Base-by-base conservation (phyloP, 2,329 filamentous ascomycete genomes). In the Plectosphaerella plurivora region DNA sequence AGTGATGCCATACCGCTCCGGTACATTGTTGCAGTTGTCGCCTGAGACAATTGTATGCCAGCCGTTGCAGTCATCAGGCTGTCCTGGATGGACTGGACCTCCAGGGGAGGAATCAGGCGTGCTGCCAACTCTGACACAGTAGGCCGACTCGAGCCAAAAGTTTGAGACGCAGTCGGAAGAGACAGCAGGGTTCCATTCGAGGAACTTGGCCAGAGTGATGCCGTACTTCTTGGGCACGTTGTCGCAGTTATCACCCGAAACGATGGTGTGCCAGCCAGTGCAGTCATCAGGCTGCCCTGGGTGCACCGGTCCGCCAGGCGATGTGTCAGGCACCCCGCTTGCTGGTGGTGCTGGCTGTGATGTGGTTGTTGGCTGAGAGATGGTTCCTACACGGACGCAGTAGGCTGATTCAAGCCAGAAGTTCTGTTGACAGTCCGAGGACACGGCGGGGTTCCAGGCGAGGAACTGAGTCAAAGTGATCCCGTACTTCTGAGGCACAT, bases 101-200 rank as follows among this genome's bases (percentile, higher is more conserved):
- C 42, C 24, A 4, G 53, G 51, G 37, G 22, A 22, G 5, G 22
- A 5, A 22, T 22, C 22, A 22, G 22, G 22, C 22, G 22, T 22
- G 22, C 3, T 9, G 16, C 55, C 52, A 10, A 57, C 42, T 35
- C 61, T 50, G 12, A 66, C 62, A 45, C 65, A 66, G 53, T 67
- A 68, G 3, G 60, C 52, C 9, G 65, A 46, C 4, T 47, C 50
- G 4, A 51, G n/a, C 58, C 59, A 62, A 46, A 64, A 63, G 55
- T 64, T 64, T 28, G 15, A 55, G n/a, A n/a, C n/a, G n/a, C 63
- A 66, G 55, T 67, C 61, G 7, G 36, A 35, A 3, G 58, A 60
- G 14, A 66, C 56, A 12, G 53, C 59, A 5, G 63, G 63, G 41
- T 66, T 63, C 61, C 60, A 65, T 9, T 49, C 46, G 18, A 60